These are phyloP conservation scores for Termitomyces sp. DNA, from an alignment of 768 basidiomycete genomes.

Conservation along the genomic window DNA sequence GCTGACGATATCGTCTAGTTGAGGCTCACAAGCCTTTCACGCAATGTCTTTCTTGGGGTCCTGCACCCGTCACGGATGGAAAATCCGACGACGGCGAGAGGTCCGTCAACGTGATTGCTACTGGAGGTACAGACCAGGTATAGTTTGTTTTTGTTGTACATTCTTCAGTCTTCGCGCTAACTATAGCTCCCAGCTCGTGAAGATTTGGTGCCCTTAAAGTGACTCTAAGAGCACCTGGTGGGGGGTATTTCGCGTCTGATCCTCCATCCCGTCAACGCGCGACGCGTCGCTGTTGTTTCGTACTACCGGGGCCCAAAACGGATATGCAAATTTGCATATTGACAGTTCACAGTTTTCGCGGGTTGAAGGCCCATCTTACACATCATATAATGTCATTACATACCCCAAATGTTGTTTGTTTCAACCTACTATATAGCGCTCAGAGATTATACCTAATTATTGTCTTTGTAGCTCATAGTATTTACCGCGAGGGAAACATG, in stretches of 20 bases:
- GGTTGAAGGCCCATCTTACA: constrained; percentile 1
- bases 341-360: background rate
- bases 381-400: constrained; percentile 1
- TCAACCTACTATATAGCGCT: background rate
- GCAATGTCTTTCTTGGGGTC: constrained; percentile 12
- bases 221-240: background rate
- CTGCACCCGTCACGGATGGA: background rate
- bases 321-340: background rate
- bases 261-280: background rate
- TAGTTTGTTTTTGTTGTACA: background rate
- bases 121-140: constrained; percentile 15
- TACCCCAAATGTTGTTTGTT: background rate
- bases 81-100: constrained; percentile 12
- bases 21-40: constrained; percentile 11
- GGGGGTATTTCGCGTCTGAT: background rate
- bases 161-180: background rate
- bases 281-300: background rate
- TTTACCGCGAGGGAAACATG: no score
- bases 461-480: background rate
- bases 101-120: constrained; percentile 18
- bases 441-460: background rate
- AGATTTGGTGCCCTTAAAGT: constrained; percentile 7
- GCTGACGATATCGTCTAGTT: background rate
- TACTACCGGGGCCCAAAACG: background rate
- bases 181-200: background rate